Evolutionary conservation across 352 stramenopile genomes (phyloP).

Genomic region (Lagenidium giganteum): DNA sequence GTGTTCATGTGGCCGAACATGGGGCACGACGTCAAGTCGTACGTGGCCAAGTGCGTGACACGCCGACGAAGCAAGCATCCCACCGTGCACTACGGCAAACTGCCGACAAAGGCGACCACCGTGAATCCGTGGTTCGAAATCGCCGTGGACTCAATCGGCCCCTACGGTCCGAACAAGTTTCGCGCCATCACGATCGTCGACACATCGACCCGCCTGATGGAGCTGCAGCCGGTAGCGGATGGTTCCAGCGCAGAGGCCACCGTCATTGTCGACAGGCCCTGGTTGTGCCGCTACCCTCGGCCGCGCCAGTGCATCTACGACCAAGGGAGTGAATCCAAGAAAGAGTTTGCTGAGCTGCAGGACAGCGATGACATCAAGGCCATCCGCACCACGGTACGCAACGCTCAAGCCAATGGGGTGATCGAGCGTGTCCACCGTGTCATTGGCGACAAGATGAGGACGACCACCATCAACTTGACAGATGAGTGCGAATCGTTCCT

Average conservation of each 20-base stretch:
- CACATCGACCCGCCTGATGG: constrained; percentile 1
- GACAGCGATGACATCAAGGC: neutral
- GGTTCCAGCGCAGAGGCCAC: neutral
- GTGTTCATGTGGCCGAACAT: neutral
- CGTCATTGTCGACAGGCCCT: neutral
- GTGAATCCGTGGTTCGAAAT: constrained; percentile 1
- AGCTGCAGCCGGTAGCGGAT: neutral
- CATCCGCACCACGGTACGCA: neutral
- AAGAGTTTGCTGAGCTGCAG: constrained; percentile 2
- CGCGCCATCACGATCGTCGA: constrained; percentile 2
- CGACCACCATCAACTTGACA: neutral
- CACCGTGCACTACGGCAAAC: too few relatives aligned
- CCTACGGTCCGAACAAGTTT: neutral
- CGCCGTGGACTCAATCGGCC: constrained; percentile 2
- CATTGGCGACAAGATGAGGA: constrained; percentile 9
- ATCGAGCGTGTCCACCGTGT: constrained; percentile 5
- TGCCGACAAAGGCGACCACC: neutral
- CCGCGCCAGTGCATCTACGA: neutral
- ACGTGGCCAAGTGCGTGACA: neutral
- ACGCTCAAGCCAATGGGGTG: neutral
- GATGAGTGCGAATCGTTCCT: neutral
- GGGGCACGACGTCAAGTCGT: neutral
- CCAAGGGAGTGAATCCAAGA: neutral
- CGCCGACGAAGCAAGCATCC: too few relatives aligned
- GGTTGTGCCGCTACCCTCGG: constrained; percentile 2